Evolutionary conservation across 2,329 filamentous ascomycete species (phyloP).

Genomic region (Neonectria sp.): DNA sequence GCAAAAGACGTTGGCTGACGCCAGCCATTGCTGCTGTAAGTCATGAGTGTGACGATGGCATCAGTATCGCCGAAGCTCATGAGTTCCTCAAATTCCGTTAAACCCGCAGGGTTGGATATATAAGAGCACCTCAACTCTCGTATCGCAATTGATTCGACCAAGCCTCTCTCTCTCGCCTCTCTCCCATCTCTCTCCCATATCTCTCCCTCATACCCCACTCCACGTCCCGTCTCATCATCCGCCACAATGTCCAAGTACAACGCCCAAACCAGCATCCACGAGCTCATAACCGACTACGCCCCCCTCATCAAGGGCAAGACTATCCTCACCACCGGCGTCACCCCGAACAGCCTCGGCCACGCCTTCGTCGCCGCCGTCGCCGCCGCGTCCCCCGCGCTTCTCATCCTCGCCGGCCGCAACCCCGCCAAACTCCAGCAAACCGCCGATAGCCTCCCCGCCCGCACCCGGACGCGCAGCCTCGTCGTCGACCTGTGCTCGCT

Average conservation of each 20-base stretch:
- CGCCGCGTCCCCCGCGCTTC: conserved; percentile 54
- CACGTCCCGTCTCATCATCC: neutral
- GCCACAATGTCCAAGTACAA: conserved; percentile 30
- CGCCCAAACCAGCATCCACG: conserved; percentile 42
- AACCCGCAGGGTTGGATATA: neutral
- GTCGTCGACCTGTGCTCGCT: conserved; percentile 59
- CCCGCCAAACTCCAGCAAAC: conserved; percentile 56
- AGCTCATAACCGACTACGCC: conserved; percentile 49
- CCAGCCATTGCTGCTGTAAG: conserved; percentile 25
- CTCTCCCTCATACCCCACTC: neutral
- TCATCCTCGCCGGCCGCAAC: conserved; percentile 64
- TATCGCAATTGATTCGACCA: neutral
- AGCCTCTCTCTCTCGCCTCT: neutral
- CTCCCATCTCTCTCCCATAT: neutral
- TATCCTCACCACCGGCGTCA: conserved; percentile 61
- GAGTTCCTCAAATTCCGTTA: neutral
- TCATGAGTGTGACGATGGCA: neutral
- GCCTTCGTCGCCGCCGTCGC: conserved; percentile 57
- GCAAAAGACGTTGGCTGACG: conserved; percentile 37
- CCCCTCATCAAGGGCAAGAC: conserved; percentile 54
- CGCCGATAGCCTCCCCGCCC: conserved; percentile 49
- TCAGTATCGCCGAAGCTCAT: conserved; percentile 11
- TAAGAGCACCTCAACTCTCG: neutral
- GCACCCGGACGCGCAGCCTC: conserved; percentile 52
- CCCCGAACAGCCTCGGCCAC: conserved; percentile 57